Conservation (phyloP, 371 early-diverging fungal species). For the Globomyces sp. region DNA sequence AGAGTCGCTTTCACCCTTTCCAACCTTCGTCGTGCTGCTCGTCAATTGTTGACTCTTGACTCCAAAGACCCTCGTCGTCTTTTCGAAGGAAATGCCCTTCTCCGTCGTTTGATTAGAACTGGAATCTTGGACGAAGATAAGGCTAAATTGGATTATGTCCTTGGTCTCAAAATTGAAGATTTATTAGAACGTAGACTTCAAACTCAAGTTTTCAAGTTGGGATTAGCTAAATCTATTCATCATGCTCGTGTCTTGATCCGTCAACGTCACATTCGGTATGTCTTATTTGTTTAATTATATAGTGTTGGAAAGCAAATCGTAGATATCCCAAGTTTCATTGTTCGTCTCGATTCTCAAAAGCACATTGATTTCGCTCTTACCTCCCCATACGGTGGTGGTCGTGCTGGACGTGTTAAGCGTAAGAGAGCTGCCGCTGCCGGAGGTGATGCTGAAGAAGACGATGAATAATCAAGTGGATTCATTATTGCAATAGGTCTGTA, state of each 20-base stretch:
- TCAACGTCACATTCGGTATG: constrained; percentile 92
- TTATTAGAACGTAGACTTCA: constrained; percentile 99
- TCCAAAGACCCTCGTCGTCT: constrained; percentile 98
- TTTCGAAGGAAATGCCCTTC: constrained; percentile 99
- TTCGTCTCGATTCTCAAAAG: constrained; percentile 90
- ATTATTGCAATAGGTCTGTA: too few relatives aligned
- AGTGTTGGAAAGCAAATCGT: constrained; percentile 98
- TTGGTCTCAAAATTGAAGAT: constrained; percentile 97
- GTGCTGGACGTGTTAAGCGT: constrained; percentile 97
- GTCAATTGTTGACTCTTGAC: constrained; percentile 98
- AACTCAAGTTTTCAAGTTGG: constrained; percentile 98
- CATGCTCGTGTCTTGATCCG: constrained; percentile 99
- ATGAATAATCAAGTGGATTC: constrained; percentile 7
- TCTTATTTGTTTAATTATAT: not conserved
- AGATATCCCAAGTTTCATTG: constrained; percentile 94
- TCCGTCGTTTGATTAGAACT: constrained; percentile 96
- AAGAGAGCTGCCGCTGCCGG: constrained; percentile 60
- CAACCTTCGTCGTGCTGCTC: constrained; percentile 99
- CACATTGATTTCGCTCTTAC: constrained; percentile 98
- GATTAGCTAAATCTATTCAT: constrained; percentile 99
- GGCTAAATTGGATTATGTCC: constrained; percentile 98
- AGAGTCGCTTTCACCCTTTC: constrained; percentile 95
- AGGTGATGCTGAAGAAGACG: constrained; percentile 16
- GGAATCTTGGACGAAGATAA: constrained; percentile 97
- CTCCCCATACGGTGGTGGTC: constrained; percentile 98